phyloP scores from a whole-genome alignment of 495 filamentous ascomycete genomes.

The Penicillium lagena region DNA sequence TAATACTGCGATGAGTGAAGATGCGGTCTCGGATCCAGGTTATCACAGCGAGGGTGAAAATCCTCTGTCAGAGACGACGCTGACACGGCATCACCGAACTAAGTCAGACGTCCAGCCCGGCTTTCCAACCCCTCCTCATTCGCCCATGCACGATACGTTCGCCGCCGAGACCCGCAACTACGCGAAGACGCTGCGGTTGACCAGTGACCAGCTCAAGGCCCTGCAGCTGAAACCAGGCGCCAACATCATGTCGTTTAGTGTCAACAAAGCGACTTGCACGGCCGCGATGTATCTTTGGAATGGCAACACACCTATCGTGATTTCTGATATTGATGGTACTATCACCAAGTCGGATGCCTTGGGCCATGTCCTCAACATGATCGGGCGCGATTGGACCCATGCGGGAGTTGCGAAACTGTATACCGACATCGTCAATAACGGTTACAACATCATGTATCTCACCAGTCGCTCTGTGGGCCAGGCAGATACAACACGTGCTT shows the following conservation, averaged over 20 bases:
- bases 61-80: conserved; percentile 26
- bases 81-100: conserved; percentile 46
- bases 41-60: conserved; percentile 80
- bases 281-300: conserved; percentile 92
- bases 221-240: conserved; percentile 74
- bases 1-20: conserved; percentile 56
- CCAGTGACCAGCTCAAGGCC: conserved; percentile 89
- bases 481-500: conserved; percentile 84
- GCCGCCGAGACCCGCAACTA: conserved; percentile 73
- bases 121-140: conserved; percentile 69
- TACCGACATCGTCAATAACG: conserved; percentile 89
- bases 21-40: conserved; percentile 85
- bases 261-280: conserved; percentile 86
- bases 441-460: conserved; percentile 98
- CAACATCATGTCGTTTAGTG: conserved; percentile 92
- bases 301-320: conserved; percentile 84
- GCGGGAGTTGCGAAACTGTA: conserved; percentile 94
- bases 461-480: conserved; percentile 92
- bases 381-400: conserved; percentile 98
- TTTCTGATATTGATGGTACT: conserved; percentile 97
- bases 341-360: conserved; percentile 98
- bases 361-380: conserved; percentile 96
- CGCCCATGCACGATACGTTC: conserved; percentile 53
- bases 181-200: conserved; percentile 94
- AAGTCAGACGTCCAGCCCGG: conserved; percentile 66